phyloP scores from a whole-genome alignment of 192 early-diverging fungal genomes.

The Coemansia sp. region DNA sequence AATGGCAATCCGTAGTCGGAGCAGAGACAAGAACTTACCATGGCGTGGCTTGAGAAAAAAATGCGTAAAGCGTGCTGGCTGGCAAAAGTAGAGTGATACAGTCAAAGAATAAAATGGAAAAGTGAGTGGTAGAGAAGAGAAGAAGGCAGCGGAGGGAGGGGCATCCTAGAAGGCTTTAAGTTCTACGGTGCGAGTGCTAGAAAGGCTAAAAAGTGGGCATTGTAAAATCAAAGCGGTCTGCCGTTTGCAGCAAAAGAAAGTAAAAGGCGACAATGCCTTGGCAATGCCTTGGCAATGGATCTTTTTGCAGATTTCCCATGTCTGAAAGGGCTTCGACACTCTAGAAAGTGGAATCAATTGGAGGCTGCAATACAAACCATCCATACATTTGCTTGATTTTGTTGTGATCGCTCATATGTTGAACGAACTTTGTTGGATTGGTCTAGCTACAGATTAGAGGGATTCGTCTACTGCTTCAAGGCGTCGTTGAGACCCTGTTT shows the following conservation, averaged over 20 bases:
- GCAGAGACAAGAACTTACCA: background rate
- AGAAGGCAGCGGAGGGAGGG: background rate
- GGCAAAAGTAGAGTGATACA: background rate
- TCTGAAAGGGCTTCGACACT: background rate
- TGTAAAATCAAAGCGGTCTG: background rate
- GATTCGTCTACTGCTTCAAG: slow-evolving; percentile 7
- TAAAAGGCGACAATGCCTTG: background rate
- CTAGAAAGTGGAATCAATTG: background rate
- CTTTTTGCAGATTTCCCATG: background rate
- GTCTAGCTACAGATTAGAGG: background rate
- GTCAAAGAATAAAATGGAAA: background rate
- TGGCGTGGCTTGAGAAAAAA: background rate
- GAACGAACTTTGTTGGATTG: background rate
- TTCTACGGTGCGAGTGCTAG: background rate
- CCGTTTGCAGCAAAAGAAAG: background rate
- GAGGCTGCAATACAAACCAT: background rate
- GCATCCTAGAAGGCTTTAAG: background rate
- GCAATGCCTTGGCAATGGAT: background rate
- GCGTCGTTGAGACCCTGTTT: slow-evolving; percentile 74
- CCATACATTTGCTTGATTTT: background rate
- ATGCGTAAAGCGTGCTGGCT: background rate
- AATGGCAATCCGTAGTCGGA: background rate
- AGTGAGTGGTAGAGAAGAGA: background rate
- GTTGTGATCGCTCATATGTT: background rate
- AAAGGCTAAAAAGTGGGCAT: background rate